A percentile compares a stretch with the other conserved stretches of the same genome.
phyloP scores from a whole-genome alignment of 192 early-diverging fungal genomes.

The Funneliformis geosporum region DNA sequence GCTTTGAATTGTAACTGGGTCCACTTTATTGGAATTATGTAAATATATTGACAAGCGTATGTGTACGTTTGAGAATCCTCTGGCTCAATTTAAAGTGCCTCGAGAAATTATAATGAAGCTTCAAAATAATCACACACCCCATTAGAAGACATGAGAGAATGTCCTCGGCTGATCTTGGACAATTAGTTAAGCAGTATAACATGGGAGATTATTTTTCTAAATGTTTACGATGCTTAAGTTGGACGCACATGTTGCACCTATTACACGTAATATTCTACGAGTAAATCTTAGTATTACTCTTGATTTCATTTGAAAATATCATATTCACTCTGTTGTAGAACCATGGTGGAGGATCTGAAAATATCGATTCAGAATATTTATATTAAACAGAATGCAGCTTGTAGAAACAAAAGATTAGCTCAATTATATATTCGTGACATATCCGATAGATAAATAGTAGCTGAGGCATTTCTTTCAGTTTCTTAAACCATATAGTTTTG shows the following conservation, averaged over 20 bases:
- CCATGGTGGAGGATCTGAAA: slow-evolving; percentile 94
- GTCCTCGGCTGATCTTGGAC: slow-evolving; percentile 81
- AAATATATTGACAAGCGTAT: slow-evolving; percentile 84
- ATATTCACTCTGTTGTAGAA: slow-evolving; percentile 86
- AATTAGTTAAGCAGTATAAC: slow-evolving; percentile 76
- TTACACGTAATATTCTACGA: slow-evolving; percentile 89
- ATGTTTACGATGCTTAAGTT: slow-evolving; percentile 76
- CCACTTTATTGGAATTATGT: slow-evolving; percentile 78
- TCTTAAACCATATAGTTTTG: slow-evolving; percentile 92
- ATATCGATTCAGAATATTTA: slow-evolving; percentile 89
- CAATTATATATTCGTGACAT: slow-evolving; percentile 92
- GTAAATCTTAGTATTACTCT: slow-evolving; percentile 78
- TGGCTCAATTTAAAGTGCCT: slow-evolving; percentile 82
- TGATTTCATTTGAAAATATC: slow-evolving; percentile 94
- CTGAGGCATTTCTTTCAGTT: slow-evolving; percentile 81
- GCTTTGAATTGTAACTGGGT: slow-evolving; percentile 88
- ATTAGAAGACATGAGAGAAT: slow-evolving; percentile 81
- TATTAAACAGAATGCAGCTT: slow-evolving; percentile 70
- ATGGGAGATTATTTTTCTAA: slow-evolving; percentile 75
- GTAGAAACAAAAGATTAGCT: slow-evolving; percentile 70
- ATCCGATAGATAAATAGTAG: slow-evolving; percentile 94
- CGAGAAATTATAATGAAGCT: slow-evolving; percentile 73
- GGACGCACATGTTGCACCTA: slow-evolving; percentile 82
- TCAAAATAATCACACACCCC: slow-evolving; percentile 54
- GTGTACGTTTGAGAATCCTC: slow-evolving; percentile 91